Evolutionary conservation across 805 yeast genomes (phyloP).

Genomic region (Saccharomycopsis sp.): DNA sequence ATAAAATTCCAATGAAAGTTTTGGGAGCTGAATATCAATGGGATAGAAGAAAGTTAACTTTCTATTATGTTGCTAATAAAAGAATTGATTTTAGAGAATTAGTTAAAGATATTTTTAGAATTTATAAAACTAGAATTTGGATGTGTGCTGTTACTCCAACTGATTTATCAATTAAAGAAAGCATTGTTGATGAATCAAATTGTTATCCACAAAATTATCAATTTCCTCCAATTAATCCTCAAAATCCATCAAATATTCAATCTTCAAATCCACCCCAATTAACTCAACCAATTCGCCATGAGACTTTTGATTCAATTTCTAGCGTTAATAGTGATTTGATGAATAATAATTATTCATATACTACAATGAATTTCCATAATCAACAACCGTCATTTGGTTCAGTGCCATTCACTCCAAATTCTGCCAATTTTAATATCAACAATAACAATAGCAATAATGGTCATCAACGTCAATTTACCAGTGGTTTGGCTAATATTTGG

Average conservation of each 20-base stretch:
- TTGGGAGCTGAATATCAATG: conserved; percentile 79
- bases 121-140: conserved; percentile 78
- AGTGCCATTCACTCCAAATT: background rate
- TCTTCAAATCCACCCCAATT: too few species aligned
- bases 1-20: conserved; percentile 43
- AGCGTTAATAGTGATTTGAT: background rate
- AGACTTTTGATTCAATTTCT: background rate
- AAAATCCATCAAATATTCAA: background rate
- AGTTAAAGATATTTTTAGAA: conserved; percentile 62
- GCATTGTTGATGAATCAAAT: conserved; percentile 8
- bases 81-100: conserved; percentile 72
- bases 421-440: conserved; percentile 14
- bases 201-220: background rate
- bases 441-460: conserved; percentile 5
- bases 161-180: conserved; percentile 9
- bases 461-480: background rate
- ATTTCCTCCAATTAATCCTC: background rate
- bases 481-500: conserved; percentile 2
- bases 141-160: conserved; percentile 56
- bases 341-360: background rate
- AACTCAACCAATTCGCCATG: conserved; percentile 1
- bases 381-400: background rate
- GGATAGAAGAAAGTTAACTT: conserved; percentile 72
- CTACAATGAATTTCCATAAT: background rate
- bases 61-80: conserved; percentile 52